These are phyloP conservation scores for Daldinia loculata DNA, from an alignment of 495 filamentous ascomycete genomes.

Conservation along the genomic window DNA sequence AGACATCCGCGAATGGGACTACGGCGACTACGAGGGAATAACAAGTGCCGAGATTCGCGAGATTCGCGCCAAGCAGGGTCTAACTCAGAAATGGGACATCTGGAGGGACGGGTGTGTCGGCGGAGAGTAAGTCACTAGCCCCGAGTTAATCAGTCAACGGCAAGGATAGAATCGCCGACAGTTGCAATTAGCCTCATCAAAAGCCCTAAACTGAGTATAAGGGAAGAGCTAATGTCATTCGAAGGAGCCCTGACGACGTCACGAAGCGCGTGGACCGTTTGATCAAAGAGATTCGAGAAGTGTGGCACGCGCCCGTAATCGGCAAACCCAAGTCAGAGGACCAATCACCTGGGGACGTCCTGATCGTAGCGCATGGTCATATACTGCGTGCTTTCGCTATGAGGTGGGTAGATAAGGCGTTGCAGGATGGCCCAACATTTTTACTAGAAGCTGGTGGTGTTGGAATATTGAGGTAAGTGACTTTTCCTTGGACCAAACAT, in stretches of 20 bases:
- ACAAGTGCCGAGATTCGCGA: constrained; percentile 75
- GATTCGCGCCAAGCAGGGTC: constrained; percentile 64
- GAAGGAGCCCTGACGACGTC: constrained; percentile 68
- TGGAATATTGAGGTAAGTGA: constrained; percentile 72
- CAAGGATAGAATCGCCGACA: background rate
- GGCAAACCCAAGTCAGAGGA: constrained; percentile 55
- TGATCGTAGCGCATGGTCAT: constrained; percentile 82
- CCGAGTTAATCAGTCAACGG: background rate
- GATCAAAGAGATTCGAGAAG: constrained; percentile 74
- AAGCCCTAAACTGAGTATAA: background rate
- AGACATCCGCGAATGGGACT: constrained; percentile 92
- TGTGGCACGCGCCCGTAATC: constrained; percentile 64
- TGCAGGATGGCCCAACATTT: constrained; percentile 72
- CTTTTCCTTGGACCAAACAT: background rate
- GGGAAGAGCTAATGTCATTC: constrained; percentile 38
- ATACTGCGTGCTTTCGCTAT: constrained; percentile 90
- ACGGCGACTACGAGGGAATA: constrained; percentile 93
- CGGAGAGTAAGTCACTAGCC: constrained; percentile 62
- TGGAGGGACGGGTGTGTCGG: constrained; percentile 83
- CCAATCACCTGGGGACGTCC: constrained; percentile 57
- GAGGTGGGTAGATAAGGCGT: constrained; percentile 78
- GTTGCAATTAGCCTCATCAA: background rate
- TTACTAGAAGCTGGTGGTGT: constrained; percentile 86
- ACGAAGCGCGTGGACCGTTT: constrained; percentile 74
- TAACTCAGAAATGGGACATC: constrained; percentile 76